Percentiles rank a stretch among this genome's conserved stretches.
phyloP scores from a whole-genome alignment of 2,329 filamentous ascomycete species.

The Alternaria consortialis region DNA sequence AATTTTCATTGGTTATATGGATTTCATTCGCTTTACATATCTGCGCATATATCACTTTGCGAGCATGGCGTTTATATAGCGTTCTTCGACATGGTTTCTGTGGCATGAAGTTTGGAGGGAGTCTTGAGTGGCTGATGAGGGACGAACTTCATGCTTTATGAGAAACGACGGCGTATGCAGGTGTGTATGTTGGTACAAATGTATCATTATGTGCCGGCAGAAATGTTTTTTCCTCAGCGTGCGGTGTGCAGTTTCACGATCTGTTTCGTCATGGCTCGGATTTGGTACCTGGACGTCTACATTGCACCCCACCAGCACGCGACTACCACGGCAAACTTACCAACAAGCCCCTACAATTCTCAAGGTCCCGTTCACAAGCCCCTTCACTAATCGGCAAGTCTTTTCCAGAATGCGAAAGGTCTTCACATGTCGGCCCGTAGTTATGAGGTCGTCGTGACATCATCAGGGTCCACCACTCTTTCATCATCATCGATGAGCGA shows the following conservation, averaged over 20 bases:
- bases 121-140: slow-evolving; percentile 17
- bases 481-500: slow-evolving; percentile 9
- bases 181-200: slow-evolving; percentile 6
- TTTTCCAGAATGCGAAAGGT: neutral
- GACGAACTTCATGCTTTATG: slow-evolving; percentile 16
- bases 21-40: slow-evolving; percentile 10
- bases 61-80: slow-evolving; percentile 16
- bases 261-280: neutral
- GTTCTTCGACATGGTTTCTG: neutral
- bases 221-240: neutral
- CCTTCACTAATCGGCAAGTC: neutral
- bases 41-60: slow-evolving; percentile 18
- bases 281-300: slow-evolving; percentile 1
- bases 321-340: slow-evolving; percentile 1
- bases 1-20: slow-evolving; percentile 12
- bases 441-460: slow-evolving; percentile 34
- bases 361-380: neutral
- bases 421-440: neutral
- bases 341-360: neutral
- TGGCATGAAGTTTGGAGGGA: slow-evolving; percentile 5
- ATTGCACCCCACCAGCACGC: neutral
- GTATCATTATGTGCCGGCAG: slow-evolving; percentile 1
- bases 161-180: slow-evolving; percentile 11
- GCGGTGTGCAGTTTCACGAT: neutral
- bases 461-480: slow-evolving; percentile 24